Evolutionary conservation across 257 asterid species (phyloP), one percentile per base, ranked within the genome.

Genomic region (Nicotiana undulata): DNA sequence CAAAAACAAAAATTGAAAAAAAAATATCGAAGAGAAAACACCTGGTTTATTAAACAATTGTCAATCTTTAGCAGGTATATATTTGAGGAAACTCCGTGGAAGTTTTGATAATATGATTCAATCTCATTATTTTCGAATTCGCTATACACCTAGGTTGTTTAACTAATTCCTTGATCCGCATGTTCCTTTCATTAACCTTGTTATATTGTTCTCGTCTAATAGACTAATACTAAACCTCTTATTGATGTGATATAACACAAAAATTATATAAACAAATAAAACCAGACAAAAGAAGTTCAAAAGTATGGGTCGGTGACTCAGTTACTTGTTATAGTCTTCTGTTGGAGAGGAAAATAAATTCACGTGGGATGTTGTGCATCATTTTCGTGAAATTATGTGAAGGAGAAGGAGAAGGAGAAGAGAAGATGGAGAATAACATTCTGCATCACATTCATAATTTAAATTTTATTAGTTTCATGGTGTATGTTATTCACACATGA

Each of bases 311-410:
- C 1, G 22, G 40, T 72, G 60, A 17, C 40, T 24, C 24, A 2
- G 78, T 46, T 72, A 46, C 78, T 49, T 22, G 60, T 72, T 46
- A 46, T 46, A 72, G 61, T 72, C 40, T 72, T 72, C 78, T 24
- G 78, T 72, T 72, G 37, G 40, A 49, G 26, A 46, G 2, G 34
- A 72, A 72, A 72, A 72, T 15, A 22, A 15, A 24, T 72, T 46
- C 78, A 72, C 44, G 24, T 72, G 78, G 81, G 65, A 56, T 77
- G 81, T 77, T 77, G 52, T 77, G n/a, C 74, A 63, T 77, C 81
- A 37, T 77, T 77, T 58, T 77, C 81, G 81, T 77, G 58, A 77
- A 20, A 63, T 72, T 22, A 77, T 77, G 18, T 20, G 40, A 34
- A 67, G 51, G 76, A 32, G 44, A 26, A 26, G 28, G 28, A 26